These are phyloP conservation scores for Melampsora occidentalis DNA, from an alignment of 1,284 basidiomycete genomes.

Conservation along the genomic window DNA sequence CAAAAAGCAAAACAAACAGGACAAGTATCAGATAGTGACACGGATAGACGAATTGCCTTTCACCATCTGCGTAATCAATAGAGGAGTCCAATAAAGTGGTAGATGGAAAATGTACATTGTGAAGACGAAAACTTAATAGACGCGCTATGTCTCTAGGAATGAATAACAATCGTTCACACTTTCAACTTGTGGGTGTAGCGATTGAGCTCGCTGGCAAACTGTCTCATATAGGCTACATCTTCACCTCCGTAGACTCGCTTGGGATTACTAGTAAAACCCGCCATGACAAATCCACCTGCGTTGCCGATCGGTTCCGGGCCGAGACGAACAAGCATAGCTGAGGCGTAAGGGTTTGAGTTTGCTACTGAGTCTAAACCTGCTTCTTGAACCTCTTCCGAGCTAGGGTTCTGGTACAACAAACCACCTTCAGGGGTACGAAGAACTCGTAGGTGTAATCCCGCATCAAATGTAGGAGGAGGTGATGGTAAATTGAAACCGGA, in stretches of 20 bases:
- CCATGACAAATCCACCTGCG: slow-evolving; percentile 48
- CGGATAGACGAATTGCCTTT: too few species aligned
- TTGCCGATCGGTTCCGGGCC: slow-evolving; percentile 43
- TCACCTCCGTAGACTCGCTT: slow-evolving; percentile 47
- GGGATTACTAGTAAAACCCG: slow-evolving; percentile 47
- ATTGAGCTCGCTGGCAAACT: slow-evolving; percentile 48
- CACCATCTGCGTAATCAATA: too few species aligned
- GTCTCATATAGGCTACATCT: slow-evolving; percentile 47
- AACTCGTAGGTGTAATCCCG: slow-evolving; percentile 48
- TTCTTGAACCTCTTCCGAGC: slow-evolving; percentile 17
- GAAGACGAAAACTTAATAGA: too few species aligned
- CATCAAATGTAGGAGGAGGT: slow-evolving; percentile 48
- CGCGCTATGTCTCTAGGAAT: too few species aligned
- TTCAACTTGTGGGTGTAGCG: slow-evolving; percentile 29
- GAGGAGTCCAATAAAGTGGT: too few species aligned
- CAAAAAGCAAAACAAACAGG: too few species aligned
- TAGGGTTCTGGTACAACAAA: slow-evolving; percentile 49
- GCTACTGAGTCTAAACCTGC: neutral
- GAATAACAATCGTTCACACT: neutral
- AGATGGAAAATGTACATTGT: too few species aligned
- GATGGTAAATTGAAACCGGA: slow-evolving; percentile 47
- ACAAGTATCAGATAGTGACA: too few species aligned
- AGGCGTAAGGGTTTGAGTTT: slow-evolving; percentile 33
- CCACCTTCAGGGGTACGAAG: slow-evolving; percentile 49
- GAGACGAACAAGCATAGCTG: slow-evolving; percentile 49